Percentiles rank a stretch among this genome's conserved stretches.
These are phyloP conservation scores for Penicillium sumatraense DNA, from an alignment of 2,329 filamentous ascomycete genomes.

Conservation along the genomic window DNA sequence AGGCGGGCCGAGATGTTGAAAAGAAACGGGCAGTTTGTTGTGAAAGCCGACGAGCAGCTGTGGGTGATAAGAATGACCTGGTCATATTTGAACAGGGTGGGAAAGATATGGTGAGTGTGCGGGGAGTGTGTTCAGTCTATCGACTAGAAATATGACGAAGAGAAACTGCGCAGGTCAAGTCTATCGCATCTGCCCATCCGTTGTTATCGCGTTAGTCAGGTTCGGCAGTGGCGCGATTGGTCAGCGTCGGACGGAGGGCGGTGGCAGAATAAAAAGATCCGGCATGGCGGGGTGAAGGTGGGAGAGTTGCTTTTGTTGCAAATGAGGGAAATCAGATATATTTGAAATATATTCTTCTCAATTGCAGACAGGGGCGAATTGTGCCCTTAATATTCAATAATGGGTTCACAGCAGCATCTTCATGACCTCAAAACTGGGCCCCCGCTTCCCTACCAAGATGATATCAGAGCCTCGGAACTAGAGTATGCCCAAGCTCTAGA, in stretches of 20 bases:
- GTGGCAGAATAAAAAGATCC: slow-evolving; percentile 32
- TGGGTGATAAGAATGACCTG: slow-evolving; percentile 30
- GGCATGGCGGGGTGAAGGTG: slow-evolving; percentile 19
- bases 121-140: background rate
- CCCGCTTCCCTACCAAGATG: slow-evolving; percentile 36
- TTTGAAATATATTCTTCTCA: background rate
- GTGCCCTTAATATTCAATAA: slow-evolving; percentile 12
- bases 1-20: slow-evolving; percentile 27
- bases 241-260: slow-evolving; percentile 22
- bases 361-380: too few species aligned
- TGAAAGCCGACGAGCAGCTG: slow-evolving; percentile 28
- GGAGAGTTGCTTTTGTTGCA: background rate
- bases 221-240: slow-evolving; percentile 35
- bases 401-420: slow-evolving; percentile 36
- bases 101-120: too few species aligned
- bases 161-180: slow-evolving; percentile 21
- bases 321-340: background rate
- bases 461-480: slow-evolving; percentile 39
- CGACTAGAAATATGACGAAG: slow-evolving; percentile 4
- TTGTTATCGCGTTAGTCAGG: slow-evolving; percentile 36
- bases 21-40: slow-evolving; percentile 25
- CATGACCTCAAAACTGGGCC: slow-evolving; percentile 32
- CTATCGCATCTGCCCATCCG: slow-evolving; percentile 26
- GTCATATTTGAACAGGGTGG: slow-evolving; percentile 38
- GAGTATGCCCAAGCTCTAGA: slow-evolving; percentile 59